These are phyloP conservation scores for Phoenix roebelenii DNA, from an alignment of 176 grass and related monocot species.

Conservation along the genomic window DNA sequence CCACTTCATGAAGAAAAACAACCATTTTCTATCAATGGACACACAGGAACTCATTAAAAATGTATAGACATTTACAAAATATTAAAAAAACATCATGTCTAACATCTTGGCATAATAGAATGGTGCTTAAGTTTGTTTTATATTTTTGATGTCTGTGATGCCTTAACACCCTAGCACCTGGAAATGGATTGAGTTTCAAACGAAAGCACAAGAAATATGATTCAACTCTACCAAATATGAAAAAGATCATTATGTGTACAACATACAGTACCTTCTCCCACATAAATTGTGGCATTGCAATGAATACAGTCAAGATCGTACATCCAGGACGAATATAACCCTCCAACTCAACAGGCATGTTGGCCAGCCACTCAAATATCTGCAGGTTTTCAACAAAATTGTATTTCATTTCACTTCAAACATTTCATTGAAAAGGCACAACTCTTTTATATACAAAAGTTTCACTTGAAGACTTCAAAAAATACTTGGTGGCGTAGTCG, in stretches of 20 bases:
- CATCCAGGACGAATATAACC: slow-evolving; percentile 97
- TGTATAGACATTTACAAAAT: no score
- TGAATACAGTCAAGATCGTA: slow-evolving; percentile 88
- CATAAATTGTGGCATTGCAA: slow-evolving; percentile 89
- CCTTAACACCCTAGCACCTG: no score
- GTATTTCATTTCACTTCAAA: no score
- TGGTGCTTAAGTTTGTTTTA: no score
- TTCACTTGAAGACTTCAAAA: background rate
- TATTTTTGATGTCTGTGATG: no score
- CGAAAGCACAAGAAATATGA: background rate
- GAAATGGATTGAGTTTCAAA: no score
- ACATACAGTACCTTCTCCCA: slow-evolving; percentile 68
- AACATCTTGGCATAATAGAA: no score
- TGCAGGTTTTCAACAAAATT: slow-evolving; percentile 26
- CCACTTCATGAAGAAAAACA: no score
- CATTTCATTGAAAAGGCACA: no score
- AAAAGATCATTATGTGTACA: background rate
- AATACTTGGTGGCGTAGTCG: slow-evolving; percentile 84
- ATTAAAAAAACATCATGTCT: no score
- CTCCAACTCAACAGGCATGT: slow-evolving; percentile 99
- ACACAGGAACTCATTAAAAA: no score
- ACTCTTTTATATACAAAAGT: background rate
- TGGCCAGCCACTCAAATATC: slow-evolving; percentile 94
- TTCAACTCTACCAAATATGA: background rate
- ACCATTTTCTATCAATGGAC: no score